Base-by-base conservation (phyloP, 179 eudicot genomes). In the Gypsophila paniculata region DNA sequence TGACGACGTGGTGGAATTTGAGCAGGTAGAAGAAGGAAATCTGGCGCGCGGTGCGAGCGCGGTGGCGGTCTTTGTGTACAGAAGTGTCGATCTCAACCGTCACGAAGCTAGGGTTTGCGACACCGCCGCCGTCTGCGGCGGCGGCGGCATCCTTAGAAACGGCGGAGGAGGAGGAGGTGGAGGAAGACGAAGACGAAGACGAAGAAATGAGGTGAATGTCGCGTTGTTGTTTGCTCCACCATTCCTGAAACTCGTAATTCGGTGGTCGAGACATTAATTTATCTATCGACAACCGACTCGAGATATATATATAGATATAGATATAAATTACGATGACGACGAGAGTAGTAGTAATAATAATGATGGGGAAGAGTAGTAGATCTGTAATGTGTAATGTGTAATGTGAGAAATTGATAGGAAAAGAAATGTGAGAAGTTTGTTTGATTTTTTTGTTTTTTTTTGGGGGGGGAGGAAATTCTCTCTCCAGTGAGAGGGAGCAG, bases 141-240 rank as follows among this genome's bases (percentile, higher is more conserved):
- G 72, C 0, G 8, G 74, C 70, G 29, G 74, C 13, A 64, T 75
- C 5, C 34, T 29, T 29, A 29, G 34, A 1, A 38, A 76, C 8
- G 38, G 69, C 53, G 44, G 65, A 42, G 71, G 81, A 48, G 18
- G 68, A 0, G 44, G 65, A 42, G 71, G 81, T 42, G 18, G 68
- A 0, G 4, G 57, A n/a, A 17, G 32, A 1, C 7, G 73, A 8
- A 22, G 38, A n/a, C 11, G 36, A 22, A 13, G 13, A 22, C 29
- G 55, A 17, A 39, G n/a, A 46, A 13, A n/a, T 34, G 59, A 12
- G 59, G 61, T 69, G 72, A 19, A 44, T 74, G 25, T 76, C 83
- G 65, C 79, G 77, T 34, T 91, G 73, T 65, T 85, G 96, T 74
- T 88, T 86, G 87, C 82, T 90, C 98, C 96, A 92, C 96, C 96